phyloP scores from a whole-genome alignment of 2,329 filamentous ascomycete genomes.

The Monilinia aucupariae region DNA sequence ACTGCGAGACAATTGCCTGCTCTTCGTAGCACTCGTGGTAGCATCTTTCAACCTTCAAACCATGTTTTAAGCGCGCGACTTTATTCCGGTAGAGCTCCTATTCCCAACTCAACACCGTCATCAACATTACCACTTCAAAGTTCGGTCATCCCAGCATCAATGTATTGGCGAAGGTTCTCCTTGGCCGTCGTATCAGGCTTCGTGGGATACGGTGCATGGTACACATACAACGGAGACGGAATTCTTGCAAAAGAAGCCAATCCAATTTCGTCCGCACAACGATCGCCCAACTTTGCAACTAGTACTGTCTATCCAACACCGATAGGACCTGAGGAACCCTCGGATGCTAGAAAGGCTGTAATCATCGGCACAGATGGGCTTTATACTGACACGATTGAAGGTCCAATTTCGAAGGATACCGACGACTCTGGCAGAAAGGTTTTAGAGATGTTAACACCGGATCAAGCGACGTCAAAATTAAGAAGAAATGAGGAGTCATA shows the following conservation, averaged over 20 bases:
- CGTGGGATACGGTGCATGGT: conserved; percentile 69
- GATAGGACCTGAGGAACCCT: conserved; percentile 18
- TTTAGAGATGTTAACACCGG: conserved; percentile 92
- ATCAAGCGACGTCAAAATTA: conserved; percentile 86
- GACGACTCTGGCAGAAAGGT: conserved; percentile 80
- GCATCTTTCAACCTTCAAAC: conserved; percentile 38
- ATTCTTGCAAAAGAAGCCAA: conserved; percentile 13
- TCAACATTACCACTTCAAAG: conserved; percentile 26
- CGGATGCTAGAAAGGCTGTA: conserved; percentile 58
- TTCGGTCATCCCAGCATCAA: conserved; percentile 45
- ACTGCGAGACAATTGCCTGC: conserved; percentile 60
- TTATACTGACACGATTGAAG: conserved; percentile 79
- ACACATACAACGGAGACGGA: conserved; percentile 53
- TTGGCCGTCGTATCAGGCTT: conserved; percentile 63
- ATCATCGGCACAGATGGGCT: conserved; percentile 88
- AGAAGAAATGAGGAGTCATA: conserved; percentile 89
- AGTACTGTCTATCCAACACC: conserved; percentile 25
- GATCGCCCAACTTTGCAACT: conserved; percentile 31
- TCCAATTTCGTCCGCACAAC: conserved; percentile 21
- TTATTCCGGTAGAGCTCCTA: conserved; percentile 33
- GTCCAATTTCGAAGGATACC: conserved; percentile 81
- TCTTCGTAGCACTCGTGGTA: conserved; percentile 47
- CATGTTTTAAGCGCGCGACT: conserved; percentile 45
- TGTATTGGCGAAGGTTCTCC: conserved; percentile 67
- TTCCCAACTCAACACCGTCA: conserved; percentile 16